Conservation (phyloP, 2,329 filamentous ascomycete genomes). For the Amesomyces nigricolor region DNA sequence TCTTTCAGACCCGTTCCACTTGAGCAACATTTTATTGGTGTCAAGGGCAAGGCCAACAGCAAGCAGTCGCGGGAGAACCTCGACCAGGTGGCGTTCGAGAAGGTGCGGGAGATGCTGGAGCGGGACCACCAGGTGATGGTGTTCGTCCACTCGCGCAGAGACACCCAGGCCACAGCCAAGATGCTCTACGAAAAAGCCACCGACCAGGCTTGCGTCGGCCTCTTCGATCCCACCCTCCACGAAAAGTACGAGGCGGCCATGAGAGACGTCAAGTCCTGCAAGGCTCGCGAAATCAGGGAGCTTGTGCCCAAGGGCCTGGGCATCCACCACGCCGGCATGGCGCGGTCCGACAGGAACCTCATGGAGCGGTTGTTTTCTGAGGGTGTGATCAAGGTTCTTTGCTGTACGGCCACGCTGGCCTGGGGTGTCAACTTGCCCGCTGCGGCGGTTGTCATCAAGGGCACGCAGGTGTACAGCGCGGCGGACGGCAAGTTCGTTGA, state of each 20-base stretch:
- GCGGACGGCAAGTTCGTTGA: slow-evolving; percentile 97
- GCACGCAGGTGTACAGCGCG: slow-evolving; percentile 92
- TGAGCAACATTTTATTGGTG: slow-evolving; percentile 95
- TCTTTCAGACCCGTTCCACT: slow-evolving; percentile 94
- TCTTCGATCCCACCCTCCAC: slow-evolving; percentile 77
- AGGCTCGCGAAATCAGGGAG: slow-evolving; percentile 81
- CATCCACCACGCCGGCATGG: slow-evolving; percentile 95
- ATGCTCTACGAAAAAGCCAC: slow-evolving; percentile 80
- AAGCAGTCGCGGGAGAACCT: slow-evolving; percentile 84
- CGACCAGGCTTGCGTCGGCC: slow-evolving; percentile 70
- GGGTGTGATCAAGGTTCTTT: slow-evolving; percentile 92
- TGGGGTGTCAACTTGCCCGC: slow-evolving; percentile 99
- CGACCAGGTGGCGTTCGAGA: slow-evolving; percentile 83
- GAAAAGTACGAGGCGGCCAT: slow-evolving; percentile 74
- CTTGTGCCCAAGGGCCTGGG: slow-evolving; percentile 86
- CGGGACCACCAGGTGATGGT: slow-evolving; percentile 98
- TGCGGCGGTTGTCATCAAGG: slow-evolving; percentile 95
- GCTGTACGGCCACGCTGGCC: slow-evolving; percentile 94
- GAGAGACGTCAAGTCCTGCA: slow-evolving; percentile 78
- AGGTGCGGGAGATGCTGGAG: slow-evolving; percentile 88
- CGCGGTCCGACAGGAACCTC: slow-evolving; percentile 87
- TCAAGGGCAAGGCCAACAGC: slow-evolving; percentile 81
- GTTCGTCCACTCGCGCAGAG: slow-evolving; percentile 94
- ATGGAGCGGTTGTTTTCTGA: slow-evolving; percentile 88
- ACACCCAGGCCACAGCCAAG: slow-evolving; percentile 83